Percentiles rank a stretch among this genome's conserved stretches.
phyloP scores from a whole-genome alignment of 208 protist species.

The Entamoeba histolytica region DNA sequence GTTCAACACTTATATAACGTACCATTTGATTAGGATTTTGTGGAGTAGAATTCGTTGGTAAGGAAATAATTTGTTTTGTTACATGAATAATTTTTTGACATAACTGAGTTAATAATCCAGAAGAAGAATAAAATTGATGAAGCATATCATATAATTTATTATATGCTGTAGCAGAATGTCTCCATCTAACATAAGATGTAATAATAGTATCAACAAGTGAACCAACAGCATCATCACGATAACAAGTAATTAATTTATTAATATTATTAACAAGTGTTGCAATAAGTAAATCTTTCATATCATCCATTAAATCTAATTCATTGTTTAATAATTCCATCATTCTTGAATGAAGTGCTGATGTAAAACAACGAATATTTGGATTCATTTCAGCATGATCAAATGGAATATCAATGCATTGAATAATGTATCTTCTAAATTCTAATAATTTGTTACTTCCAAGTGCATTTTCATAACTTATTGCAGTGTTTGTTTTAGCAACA shows the following conservation, averaged over 20 bases:
- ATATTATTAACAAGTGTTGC: not conserved
- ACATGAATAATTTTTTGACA: not conserved
- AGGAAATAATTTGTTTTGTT: not conserved
- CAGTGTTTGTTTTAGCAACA: not conserved
- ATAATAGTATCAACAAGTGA: not conserved
- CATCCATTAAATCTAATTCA: not conserved
- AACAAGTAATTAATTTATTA: not conserved
- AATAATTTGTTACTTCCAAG: not conserved
- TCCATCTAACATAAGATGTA: not conserved
- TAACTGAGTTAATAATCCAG: not conserved
- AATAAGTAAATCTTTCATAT: not conserved
- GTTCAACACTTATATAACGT: not conserved
- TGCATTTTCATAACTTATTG: not conserved
- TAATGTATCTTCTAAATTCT: not conserved
- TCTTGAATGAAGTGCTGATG: not conserved
- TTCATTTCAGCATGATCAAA: not conserved
- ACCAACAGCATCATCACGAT: not conserved
- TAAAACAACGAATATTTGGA: not conserved
- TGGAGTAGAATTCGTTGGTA: not conserved
- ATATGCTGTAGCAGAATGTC: not conserved
- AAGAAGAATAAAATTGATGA: not conserved
- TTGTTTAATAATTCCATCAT: not conserved
- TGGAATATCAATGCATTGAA: not conserved
- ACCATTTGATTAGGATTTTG: not conserved
- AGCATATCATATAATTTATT: not conserved